Evolutionary conservation across 148 eudicot species (phyloP).

Genomic region (Chenopodium album): DNA sequence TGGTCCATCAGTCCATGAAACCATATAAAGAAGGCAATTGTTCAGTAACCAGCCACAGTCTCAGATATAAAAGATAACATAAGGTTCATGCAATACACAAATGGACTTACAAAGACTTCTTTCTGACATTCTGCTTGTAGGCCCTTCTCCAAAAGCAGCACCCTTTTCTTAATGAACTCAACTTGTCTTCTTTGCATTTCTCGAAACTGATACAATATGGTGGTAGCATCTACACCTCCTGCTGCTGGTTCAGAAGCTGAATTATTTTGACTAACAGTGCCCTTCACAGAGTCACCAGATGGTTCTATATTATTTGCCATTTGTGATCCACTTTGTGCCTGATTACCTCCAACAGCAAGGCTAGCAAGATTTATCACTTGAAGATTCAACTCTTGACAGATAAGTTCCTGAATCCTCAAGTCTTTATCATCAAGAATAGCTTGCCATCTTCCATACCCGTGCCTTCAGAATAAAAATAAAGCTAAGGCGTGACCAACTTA

Average conservation of each 20-base stretch:
- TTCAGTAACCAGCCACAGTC: not conserved
- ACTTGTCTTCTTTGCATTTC: conserved; percentile 97
- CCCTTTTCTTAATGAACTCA: conserved; percentile 83
- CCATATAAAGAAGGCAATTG: not conserved
- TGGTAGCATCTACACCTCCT: conserved; percentile 43
- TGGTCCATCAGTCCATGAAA: not conserved
- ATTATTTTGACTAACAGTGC: conserved; percentile 42
- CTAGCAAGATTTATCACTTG: conserved; percentile 53
- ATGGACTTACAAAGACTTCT: conserved; percentile 55
- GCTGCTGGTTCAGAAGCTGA: conserved; percentile 39
- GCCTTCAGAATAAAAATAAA: conserved; percentile 44
- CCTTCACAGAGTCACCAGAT: conserved; percentile 40
- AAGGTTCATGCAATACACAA: conserved; percentile 5
- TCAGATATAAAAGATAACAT: not conserved
- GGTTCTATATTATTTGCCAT: conserved; percentile 31
- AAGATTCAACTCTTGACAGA: conserved; percentile 85
- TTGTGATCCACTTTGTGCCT: conserved; percentile 38
- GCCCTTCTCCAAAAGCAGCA: conserved; percentile 81
- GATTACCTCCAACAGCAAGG: conserved; percentile 55
- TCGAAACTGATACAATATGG: conserved; percentile 55
- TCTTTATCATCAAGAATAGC: conserved; percentile 93
- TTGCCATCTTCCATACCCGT: conserved; percentile 99
- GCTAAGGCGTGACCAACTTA: not conserved
- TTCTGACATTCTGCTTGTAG: conserved; percentile 66
- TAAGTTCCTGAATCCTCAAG: conserved; percentile 64